Evolutionary conservation across 164 flowering plant genomes (phyloP).

Genomic region (Warburgia ugandensis): DNA sequence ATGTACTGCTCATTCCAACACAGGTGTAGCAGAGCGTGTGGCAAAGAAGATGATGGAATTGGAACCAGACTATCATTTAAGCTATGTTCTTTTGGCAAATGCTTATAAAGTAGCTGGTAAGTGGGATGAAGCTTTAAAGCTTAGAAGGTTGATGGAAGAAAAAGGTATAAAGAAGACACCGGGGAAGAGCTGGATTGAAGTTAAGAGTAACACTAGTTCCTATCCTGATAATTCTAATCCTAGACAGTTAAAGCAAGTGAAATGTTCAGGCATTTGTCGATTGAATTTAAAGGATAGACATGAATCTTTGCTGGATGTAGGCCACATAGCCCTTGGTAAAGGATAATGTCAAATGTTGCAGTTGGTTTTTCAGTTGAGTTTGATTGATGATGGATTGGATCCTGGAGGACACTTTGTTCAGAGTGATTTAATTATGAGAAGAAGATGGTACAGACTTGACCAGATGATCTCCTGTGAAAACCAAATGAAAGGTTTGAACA

Average conservation of each 20-base stretch:
- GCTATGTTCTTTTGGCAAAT: constrained; percentile 70
- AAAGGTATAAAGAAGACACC: constrained; percentile 56
- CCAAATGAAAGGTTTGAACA: too few relatives aligned
- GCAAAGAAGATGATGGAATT: constrained; percentile 70
- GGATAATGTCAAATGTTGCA: too few relatives aligned
- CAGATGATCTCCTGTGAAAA: too few relatives aligned
- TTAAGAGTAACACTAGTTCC: constrained; percentile 9
- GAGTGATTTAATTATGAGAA: too few relatives aligned
- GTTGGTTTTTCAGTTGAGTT: too few relatives aligned
- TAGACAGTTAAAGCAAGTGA: not conserved
- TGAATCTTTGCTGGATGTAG: not conserved
- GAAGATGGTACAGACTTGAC: too few relatives aligned
- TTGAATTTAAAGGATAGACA: not conserved
- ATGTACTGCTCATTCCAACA: constrained; percentile 41
- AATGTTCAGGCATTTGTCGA: too few relatives aligned
- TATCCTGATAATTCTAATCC: constrained; percentile 1
- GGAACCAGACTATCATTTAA: constrained; percentile 60
- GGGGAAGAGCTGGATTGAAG: constrained; percentile 80
- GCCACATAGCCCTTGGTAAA: not conserved
- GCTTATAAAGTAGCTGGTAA: constrained; percentile 54
- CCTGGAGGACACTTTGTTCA: too few relatives aligned
- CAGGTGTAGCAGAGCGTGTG: constrained; percentile 53
- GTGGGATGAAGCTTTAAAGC: constrained; percentile 51
- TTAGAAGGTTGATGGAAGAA: constrained; percentile 48
- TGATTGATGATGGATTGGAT: too few relatives aligned